Percentiles rank a stretch among this genome's conserved stretches.
Conservation (phyloP, 371 early-diverging fungal genomes). For the Mucor indicus region DNA sequence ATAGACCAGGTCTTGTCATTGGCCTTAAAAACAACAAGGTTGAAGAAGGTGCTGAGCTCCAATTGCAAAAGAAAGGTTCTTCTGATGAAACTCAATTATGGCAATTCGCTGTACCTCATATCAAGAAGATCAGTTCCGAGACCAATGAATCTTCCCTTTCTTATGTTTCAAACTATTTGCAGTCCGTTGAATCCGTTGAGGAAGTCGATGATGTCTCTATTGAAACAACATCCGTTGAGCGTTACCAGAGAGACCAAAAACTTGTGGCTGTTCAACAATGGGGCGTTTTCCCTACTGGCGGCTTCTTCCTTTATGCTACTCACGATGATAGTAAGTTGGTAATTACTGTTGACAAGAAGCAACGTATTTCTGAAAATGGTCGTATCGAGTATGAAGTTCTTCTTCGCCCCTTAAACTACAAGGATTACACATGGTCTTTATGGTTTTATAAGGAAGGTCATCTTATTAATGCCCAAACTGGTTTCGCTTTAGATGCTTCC, state of each 20-base stretch:
- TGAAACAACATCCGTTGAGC: constrained; percentile 15
- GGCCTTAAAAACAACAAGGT: constrained; percentile 17
- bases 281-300: constrained; percentile 44
- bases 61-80: constrained; percentile 33
- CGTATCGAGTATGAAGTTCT: constrained; percentile 25
- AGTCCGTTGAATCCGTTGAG: constrained; percentile 17
- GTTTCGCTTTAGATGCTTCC: constrained; percentile 44
- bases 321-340: constrained; percentile 31
- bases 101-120: constrained; percentile 36
- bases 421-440: constrained; percentile 44
- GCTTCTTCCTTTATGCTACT: constrained; percentile 35
- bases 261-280: constrained; percentile 35
- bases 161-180: constrained; percentile 3
- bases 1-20: constrained; percentile 34
- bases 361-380: constrained; percentile 12
- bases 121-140: constrained; percentile 21
- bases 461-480: constrained; percentile 54
- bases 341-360: constrained; percentile 33
- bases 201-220: constrained; percentile 13
- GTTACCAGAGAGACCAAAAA: constrained; percentile 27
- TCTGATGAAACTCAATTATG: constrained; percentile 32
- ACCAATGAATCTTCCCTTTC: constrained; percentile 4
- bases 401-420: constrained; percentile 30
- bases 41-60: constrained; percentile 26
- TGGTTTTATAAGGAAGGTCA: constrained; percentile 52